Evolutionary conservation across 2,329 filamentous ascomycete genomes (phyloP).

Genomic region (Knufia fluminis): DNA sequence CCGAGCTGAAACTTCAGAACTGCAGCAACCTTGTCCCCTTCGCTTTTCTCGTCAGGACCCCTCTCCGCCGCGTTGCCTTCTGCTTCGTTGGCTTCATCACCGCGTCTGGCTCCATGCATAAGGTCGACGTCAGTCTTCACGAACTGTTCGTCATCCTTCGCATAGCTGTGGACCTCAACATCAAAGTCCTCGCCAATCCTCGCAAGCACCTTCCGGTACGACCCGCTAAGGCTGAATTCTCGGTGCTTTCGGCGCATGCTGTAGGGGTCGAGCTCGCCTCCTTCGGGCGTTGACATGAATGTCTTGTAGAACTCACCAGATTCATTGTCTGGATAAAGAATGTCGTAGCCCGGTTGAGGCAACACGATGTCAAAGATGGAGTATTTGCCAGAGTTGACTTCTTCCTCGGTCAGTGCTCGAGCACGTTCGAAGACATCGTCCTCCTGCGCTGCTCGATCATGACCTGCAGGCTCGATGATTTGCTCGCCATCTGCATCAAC

Average conservation of each 20-base stretch:
- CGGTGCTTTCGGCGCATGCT: slow-evolving; percentile 79
- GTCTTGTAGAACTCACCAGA: slow-evolving; percentile 74
- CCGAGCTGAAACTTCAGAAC: slow-evolving; percentile 63
- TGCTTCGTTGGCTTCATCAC: slow-evolving; percentile 13
- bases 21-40: slow-evolving; percentile 24
- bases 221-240: slow-evolving; percentile 79
- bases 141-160: slow-evolving; percentile 63
- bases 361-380: slow-evolving; percentile 82
- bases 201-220: slow-evolving; percentile 77
- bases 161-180: slow-evolving; percentile 62
- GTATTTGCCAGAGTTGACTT: slow-evolving; percentile 66
- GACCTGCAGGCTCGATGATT: slow-evolving; percentile 51
- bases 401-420: slow-evolving; percentile 63
- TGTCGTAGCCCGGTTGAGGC: slow-evolving; percentile 83
- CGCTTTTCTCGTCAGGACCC: not conserved
- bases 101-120: slow-evolving; percentile 38
- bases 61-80: not conserved
- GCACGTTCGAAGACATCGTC: slow-evolving; percentile 59
- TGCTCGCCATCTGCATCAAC: slow-evolving; percentile 56
- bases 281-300: slow-evolving; percentile 74
- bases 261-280: slow-evolving; percentile 70
- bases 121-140: slow-evolving; percentile 77
- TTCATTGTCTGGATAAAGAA: slow-evolving; percentile 75
- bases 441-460: slow-evolving; percentile 45
- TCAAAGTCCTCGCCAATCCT: slow-evolving; percentile 55